Evolutionary conservation across 2,329 filamentous ascomycete genomes (phyloP).

Genomic region (Arthrobotrys musiformis): DNA sequence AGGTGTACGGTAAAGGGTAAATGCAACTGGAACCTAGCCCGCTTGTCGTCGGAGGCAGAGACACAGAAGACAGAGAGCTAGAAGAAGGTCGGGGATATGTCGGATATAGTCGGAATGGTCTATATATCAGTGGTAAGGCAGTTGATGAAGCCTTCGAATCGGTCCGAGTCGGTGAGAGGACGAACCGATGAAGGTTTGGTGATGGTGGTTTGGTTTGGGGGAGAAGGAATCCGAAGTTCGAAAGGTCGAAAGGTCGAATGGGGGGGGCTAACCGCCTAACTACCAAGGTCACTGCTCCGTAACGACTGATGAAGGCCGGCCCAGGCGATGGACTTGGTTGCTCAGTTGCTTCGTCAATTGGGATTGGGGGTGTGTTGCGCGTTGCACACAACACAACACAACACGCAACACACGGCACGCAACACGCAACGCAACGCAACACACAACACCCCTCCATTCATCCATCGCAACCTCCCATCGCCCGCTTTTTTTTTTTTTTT

Average conservation of each 20-base stretch:
- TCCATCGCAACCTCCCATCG: no score
- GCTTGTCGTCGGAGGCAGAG: neutral
- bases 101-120: constrained; percentile 21
- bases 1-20: neutral
- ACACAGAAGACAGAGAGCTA: neutral
- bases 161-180: neutral
- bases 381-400: constrained; percentile 18
- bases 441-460: no score
- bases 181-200: constrained; percentile 13
- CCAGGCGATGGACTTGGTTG: neutral
- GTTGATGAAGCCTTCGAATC: neutral
- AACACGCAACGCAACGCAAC: no score
- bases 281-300: no score
- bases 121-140: neutral
- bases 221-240: neutral
- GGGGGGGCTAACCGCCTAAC: no score
- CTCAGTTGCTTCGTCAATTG: neutral
- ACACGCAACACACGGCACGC: constrained; percentile 39
- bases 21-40: neutral
- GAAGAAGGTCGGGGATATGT: neutral
- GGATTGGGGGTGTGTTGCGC: neutral
- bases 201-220: neutral
- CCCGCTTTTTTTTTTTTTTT: no score
- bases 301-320: no score
- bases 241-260: no score